These are phyloP conservation scores for Cercospora janseana DNA, from an alignment of 2,329 filamentous ascomycete genomes.

Conservation along the genomic window DNA sequence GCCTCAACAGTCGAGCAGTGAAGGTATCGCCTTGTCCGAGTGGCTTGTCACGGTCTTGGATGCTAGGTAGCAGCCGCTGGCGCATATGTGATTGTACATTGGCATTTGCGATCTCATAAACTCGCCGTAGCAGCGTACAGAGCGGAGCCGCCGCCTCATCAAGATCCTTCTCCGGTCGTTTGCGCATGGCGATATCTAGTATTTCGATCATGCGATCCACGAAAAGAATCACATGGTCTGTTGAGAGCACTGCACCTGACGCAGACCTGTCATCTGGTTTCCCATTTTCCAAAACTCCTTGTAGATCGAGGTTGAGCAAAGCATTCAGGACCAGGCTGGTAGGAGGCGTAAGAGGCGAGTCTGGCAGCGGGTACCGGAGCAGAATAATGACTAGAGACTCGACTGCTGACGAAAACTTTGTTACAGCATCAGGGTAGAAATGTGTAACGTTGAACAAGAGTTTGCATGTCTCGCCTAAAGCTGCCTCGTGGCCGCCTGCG, in stretches of 20 bases:
- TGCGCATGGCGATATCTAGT: conserved; percentile 63
- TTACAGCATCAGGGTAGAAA: conserved; percentile 61
- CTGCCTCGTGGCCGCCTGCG: conserved; percentile 69
- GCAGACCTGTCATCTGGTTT: conserved; percentile 22
- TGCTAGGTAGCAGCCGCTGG: conserved; percentile 68
- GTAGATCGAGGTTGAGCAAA: conserved; percentile 73
- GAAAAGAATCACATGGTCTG: conserved; percentile 58
- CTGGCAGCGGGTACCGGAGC: conserved; percentile 56
- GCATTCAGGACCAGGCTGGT: conserved; percentile 74
- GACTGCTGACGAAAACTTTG: conserved; percentile 66
- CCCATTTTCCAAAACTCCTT: conserved; percentile 34
- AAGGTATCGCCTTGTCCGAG: conserved; percentile 74
- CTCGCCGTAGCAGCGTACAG: conserved; percentile 66
- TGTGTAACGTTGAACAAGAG: conserved; percentile 86
- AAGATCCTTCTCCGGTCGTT: conserved; percentile 66
- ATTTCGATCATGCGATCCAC: conserved; percentile 67
- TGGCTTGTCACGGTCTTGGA: conserved; percentile 71
- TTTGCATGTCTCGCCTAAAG: conserved; percentile 79
- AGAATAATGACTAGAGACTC: conserved; percentile 70
- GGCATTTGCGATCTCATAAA: conserved; percentile 69
- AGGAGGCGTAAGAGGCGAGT: conserved; percentile 69
- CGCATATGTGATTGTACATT: conserved; percentile 63
- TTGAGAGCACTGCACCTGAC: conserved; percentile 63
- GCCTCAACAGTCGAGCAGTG: conserved; percentile 71
- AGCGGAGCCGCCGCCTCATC: conserved; percentile 61